Conservation (phyloP, 768 basidiomycete species). For the Rossbeevera mucosa region DNA sequence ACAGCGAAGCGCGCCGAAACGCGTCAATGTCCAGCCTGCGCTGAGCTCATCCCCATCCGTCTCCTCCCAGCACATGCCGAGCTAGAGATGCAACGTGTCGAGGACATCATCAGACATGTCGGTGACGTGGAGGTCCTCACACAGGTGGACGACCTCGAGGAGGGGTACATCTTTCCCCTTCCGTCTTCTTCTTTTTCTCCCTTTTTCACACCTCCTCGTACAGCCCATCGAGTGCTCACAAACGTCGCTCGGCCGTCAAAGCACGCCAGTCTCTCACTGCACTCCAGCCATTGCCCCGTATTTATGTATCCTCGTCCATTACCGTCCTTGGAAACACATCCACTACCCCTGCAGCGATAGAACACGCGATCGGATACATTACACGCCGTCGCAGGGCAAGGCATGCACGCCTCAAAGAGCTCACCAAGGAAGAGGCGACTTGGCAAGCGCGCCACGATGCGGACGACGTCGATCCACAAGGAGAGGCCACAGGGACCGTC, state of each 20-base stretch:
- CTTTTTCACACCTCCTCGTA: constrained; percentile 22
- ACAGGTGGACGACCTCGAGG: constrained; percentile 45
- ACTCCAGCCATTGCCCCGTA: constrained; percentile 21
- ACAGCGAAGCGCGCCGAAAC: constrained; percentile 73
- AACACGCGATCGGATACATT: constrained; percentile 57
- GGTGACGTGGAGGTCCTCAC: constrained; percentile 56
- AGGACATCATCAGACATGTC: constrained; percentile 59
- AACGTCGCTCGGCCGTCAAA: constrained; percentile 42
- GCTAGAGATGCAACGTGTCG: constrained; percentile 65
- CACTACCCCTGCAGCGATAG: constrained; percentile 33
- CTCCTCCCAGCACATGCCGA: constrained; percentile 60
- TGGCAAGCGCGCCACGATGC: constrained; percentile 14
- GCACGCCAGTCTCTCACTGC: constrained; percentile 38
- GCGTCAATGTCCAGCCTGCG: constrained; percentile 68
- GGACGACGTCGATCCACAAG: constrained; percentile 32
- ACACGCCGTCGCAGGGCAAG: constrained; percentile 68
- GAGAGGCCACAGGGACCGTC: constrained; percentile 40
- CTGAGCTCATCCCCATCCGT: constrained; percentile 66
- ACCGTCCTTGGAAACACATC: constrained; percentile 16
- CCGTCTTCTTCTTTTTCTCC: background rate
- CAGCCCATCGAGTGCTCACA: constrained; percentile 14
- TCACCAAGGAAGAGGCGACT: constrained; percentile 57
- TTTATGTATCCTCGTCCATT: constrained; percentile 19
- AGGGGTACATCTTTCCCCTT: constrained; percentile 44
- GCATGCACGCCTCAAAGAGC: constrained; percentile 60